These are phyloP conservation scores for Senna tora DNA, from an alignment of 306 rosid species.

Conservation along the genomic window DNA sequence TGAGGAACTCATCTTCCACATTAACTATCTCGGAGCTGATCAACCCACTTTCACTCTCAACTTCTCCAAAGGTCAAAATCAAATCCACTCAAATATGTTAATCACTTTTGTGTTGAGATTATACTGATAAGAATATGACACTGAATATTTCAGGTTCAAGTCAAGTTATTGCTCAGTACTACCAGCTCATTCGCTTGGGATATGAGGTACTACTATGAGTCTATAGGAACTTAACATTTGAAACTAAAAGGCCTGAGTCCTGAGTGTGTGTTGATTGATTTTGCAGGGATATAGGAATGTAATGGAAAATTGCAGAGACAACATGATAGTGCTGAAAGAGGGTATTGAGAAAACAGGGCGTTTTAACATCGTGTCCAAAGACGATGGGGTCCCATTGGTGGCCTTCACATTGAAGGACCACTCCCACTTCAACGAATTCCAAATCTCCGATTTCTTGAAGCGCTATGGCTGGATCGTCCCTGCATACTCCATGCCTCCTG, in stretches of 20 bases:
- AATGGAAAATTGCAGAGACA: constrained; percentile 89
- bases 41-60: constrained; percentile 99
- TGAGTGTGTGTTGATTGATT: constrained; percentile 1
- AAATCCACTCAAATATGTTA: background rate
- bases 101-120: background rate
- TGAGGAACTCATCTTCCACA: constrained; percentile 92
- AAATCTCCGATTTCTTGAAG: constrained; percentile 66
- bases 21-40: constrained; percentile 94
- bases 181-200: constrained; percentile 91
- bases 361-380: constrained; percentile 77
- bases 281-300: constrained; percentile 79
- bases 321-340: constrained; percentile 79
- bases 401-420: constrained; percentile 80
- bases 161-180: constrained; percentile 94
- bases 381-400: constrained; percentile 83
- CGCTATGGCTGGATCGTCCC: constrained; percentile 97
- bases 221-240: background rate
- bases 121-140: background rate
- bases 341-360: constrained; percentile 74
- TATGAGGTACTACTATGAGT: constrained; percentile 82
- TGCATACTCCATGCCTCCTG: constrained; percentile 91
- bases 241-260: background rate
- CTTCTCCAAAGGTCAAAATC: constrained; percentile 74
- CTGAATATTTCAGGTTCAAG: constrained; percentile 84
- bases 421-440: constrained; percentile 66